Evolutionary conservation across 1,139 yeast genomes (phyloP), one percentile per base, ranked within the genome.

Genomic region (Debaryomyces nepalensis): DNA sequence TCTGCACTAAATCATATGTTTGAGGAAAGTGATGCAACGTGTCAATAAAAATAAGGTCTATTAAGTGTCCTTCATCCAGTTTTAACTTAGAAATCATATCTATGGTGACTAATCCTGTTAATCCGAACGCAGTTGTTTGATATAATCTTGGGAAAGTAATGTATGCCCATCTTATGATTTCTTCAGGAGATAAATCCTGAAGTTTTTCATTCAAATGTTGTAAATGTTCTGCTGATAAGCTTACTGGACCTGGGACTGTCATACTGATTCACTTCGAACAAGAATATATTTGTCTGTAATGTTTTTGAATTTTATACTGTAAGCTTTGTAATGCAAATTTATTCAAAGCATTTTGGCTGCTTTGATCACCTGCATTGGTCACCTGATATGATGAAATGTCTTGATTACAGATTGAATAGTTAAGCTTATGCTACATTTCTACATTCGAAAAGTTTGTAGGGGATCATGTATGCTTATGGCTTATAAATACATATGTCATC

Each of bases 91-190:
- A 75, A 31, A 91, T 68, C 77, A 91, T 86, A 61, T 91, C 97
- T 26, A 88, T 72, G 10, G 93, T 90, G 18, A 86, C 96, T 45
- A 91, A 68, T 0, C 99, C 99, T 0, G 97, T 87, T 32, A 93
- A 74, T 0, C 99, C 99, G 65, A 91, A 89, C 2, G 98, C 98
- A 0, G 98, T 89, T 2, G 97, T 90, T 63, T 93, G 99, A 59
- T 64, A 90, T 24, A 93, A 70, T 26, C 81, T 75, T 4, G 97
- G 97, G 55, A 91, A 83, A 0, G 96, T 88, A 20, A 77, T 64
- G 20, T 86, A 68, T 0, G 97, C 81, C 98, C 98, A 93, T 57
- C 74, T 71, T 32, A 91, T 70, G 47, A 91, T 81, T 45, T 89
- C 89, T 51, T 81, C 78, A 0, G 98, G 89, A 1, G 81, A 54